Base-by-base conservation (phyloP, 495 filamentous ascomycete genomes). In the Xylaria curta region DNA sequence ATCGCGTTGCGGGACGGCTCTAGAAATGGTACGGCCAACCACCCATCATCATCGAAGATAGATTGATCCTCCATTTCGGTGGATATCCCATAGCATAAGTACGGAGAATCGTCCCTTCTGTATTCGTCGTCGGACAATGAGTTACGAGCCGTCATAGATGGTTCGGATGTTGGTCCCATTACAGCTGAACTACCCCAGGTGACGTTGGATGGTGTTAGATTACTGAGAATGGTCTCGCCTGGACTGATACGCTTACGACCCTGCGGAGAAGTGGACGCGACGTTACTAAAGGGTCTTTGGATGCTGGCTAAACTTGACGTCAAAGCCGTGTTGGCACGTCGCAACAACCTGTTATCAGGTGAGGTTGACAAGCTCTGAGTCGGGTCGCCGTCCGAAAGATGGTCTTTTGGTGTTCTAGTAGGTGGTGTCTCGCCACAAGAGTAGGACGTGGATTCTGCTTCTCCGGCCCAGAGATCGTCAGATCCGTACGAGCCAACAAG, bases 31-130 rank as follows among this genome's bases (percentile, higher is more conserved):
- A 88, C 85, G 46, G 85, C 86, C 61, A 91, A 83, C 79, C 87
- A 87, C n/a, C 89, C 89, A 77, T 95, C 92, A 64, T 92, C 89
- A 67, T 95, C 91, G 68, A 97, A 97, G 42, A 87, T 85, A 51
- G 87, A 86, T 73, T 92, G 90, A 69, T 97, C 94, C 76, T 92
- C 91, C 74, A 95, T 87, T 1, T 86, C 86, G 17, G 90, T 87
- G 17, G 85, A 88, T 62, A 97, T 86, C 70, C 78, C 79, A 68
- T 85, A 79, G 13, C 85, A 82, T 38, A 81, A 77, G 21, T 81
- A 78, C 28, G 80, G 73, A 40, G 76, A 56, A 19, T 85, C 83
- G 15, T 86, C 84, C 72, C 78, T 78, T 61, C 74, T 77, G 42
- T 67, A 78, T 66, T 79, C 81, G 73, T 86, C 82, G 67, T 88